Evolutionary conservation across 73 alveolate species (phyloP), one percentile per base, ranked within the genome.

Genomic region (Paramecium sonneborni): DNA sequence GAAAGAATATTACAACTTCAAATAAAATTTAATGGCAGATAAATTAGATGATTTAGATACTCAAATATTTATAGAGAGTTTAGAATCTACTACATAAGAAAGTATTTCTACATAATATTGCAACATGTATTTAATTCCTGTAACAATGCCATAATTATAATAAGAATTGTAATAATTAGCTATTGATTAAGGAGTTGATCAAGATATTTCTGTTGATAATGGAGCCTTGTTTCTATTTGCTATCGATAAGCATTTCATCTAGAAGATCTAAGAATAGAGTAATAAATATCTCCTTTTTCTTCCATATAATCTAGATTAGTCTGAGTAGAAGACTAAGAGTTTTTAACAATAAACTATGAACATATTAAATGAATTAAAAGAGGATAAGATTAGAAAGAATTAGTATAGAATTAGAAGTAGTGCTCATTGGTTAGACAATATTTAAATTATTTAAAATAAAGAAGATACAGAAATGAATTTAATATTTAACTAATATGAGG

Each of bases 191-290:
- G 74, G 90, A 38, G 55, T 79, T 10, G 70, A 79, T 37, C 6
- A 79, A 20, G 90, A 79, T 1, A 79, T 79, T 15, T 10, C 44
- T 23, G 72, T 79, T 11, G 90, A 79, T 43, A 79, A 79, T 43
- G 90, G 90, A 43, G 90, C 90, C 1, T 46, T 79, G n/a, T 79
- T 79, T 79, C 20, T 79, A 18, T 79, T 39, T 44, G 90, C 90
- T n/a, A 79, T 79, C 41, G 90, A 79, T 79, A 79, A 79, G 15
- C 72, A 79, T 11, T 79, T 79, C n/a, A 4, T 46, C 2, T 21
- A 70, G 9, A 24, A 70, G 4, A 4, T 70, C 15, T 26, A 26
- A 23, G 86, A 28, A 32, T 32, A 70, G 23, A 28, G 86, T 32
- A 8, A 70, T 14, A 32, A 28, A 70, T 70, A 70, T 70, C 8